phyloP scores from a whole-genome alignment of 2,329 filamentous ascomycete species.

The Alternaria burnsii region DNA sequence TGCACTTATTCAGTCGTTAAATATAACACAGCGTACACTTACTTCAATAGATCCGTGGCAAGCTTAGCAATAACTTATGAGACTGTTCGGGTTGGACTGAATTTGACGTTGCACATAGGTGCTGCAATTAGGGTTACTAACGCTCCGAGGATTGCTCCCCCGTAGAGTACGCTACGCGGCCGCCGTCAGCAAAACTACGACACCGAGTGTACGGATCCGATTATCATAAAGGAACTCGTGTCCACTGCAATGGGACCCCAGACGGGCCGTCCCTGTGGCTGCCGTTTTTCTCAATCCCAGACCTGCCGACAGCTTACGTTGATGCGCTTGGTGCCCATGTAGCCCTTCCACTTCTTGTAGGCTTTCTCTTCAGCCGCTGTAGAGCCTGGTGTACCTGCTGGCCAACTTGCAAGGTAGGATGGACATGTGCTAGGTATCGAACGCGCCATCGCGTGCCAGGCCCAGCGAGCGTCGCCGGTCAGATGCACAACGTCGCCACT shows the following conservation, averaged over 20 bases:
- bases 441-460: slow-evolving; percentile 95
- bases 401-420: slow-evolving; percentile 77
- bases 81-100: neutral
- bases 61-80: neutral
- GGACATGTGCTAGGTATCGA: slow-evolving; percentile 84
- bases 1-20: neutral
- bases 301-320: slow-evolving; percentile 54
- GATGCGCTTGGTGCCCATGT: slow-evolving; percentile 52
- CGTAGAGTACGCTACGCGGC: neutral
- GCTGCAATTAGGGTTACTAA: neutral
- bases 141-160: slow-evolving; percentile 5
- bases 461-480: slow-evolving; percentile 80
- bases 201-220: slow-evolving; percentile 1
- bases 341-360: slow-evolving; percentile 52
- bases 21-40: neutral
- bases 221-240: neutral
- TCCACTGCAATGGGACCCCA: slow-evolving; percentile 10
- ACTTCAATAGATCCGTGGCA: neutral
- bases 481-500: slow-evolving; percentile 94
- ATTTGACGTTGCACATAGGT: neutral
- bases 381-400: slow-evolving; percentile 54
- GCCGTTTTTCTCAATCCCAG: slow-evolving; percentile 41
- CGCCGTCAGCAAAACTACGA: slow-evolving; percentile 2
- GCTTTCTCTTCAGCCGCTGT: slow-evolving; percentile 42
- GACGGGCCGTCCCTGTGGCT: slow-evolving; percentile 14